These are phyloP conservation scores for Penicillium concentricum DNA, from an alignment of 2,329 filamentous ascomycete species.

Conservation along the genomic window DNA sequence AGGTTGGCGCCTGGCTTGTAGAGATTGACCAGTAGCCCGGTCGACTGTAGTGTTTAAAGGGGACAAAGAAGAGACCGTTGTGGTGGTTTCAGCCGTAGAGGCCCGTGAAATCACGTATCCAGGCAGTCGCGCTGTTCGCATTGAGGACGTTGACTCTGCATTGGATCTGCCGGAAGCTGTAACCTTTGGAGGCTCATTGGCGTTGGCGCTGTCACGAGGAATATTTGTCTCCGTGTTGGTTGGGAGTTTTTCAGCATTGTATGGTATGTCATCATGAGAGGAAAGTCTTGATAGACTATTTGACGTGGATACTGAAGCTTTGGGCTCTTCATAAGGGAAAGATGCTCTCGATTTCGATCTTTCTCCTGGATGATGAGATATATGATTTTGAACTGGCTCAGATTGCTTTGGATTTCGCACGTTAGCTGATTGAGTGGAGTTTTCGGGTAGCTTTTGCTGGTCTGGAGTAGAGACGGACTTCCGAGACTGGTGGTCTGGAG, in stretches of 20 bases:
- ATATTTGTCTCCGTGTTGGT: slow-evolving; percentile 29
- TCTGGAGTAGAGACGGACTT: slow-evolving; percentile 24
- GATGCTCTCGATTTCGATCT: slow-evolving; percentile 34
- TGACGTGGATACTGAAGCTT: slow-evolving; percentile 26
- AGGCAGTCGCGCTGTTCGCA: slow-evolving; percentile 48
- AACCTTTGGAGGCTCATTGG: slow-evolving; percentile 28
- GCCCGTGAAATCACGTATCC: slow-evolving; percentile 43
- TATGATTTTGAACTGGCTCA: slow-evolving; percentile 26
- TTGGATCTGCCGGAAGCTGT: slow-evolving; percentile 24
- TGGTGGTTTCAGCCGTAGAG: slow-evolving; percentile 43
- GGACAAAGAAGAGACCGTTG: slow-evolving; percentile 44
- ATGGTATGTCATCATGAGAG: slow-evolving; percentile 24
- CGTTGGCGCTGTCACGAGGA: slow-evolving; percentile 29
- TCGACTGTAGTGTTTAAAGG: slow-evolving; percentile 33
- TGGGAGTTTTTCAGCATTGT: slow-evolving; percentile 30
- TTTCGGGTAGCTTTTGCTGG: slow-evolving; percentile 31
- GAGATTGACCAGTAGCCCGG: slow-evolving; percentile 16
- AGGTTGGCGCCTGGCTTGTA: slow-evolving; percentile 21
- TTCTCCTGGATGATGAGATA: slow-evolving; percentile 30
- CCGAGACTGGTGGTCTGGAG: slow-evolving; percentile 22
- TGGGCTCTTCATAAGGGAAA: slow-evolving; percentile 28
- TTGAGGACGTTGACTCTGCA: slow-evolving; percentile 38
- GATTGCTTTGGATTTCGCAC: slow-evolving; percentile 26
- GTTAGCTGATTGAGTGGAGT: slow-evolving; percentile 22
- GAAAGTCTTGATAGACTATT: slow-evolving; percentile 33